Base-by-base conservation (phyloP, 2,329 filamentous ascomycete species). In the Diaporthe helianthi region DNA sequence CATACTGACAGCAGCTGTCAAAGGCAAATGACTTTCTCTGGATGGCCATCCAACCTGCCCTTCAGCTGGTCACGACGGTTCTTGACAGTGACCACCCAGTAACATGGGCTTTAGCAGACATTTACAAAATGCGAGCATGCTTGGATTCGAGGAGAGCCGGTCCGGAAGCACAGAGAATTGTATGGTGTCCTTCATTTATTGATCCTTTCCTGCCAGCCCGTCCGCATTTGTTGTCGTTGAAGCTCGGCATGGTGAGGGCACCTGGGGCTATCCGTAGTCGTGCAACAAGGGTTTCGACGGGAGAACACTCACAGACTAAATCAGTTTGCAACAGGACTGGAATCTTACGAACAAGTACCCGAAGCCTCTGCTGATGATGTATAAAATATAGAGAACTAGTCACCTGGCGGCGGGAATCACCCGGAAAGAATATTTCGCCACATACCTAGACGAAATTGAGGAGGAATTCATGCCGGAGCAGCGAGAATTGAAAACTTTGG, bases 21-120 rank as follows among this genome's bases (percentile, higher is more conserved):
- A 49, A 70, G 68, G 47, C 36, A 10, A 53, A 70, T 13, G 65
- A 70, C 17, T 41, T 52, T 13, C 6, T 71, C 9, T 70, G 70
- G 70, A 36, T 60, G 9, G 70, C 70, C 1, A 24, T 71, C 24
- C 70, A 71, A 12, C 70, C 70, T 7, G 38, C 68, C 6, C 64
- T 71, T 12, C 70, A 70, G 29, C 8, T 71, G n/a, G 63, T 67
- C 22, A 53, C 68, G 5, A 67, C 47, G 8, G 10, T 71, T 22
- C 65, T 70, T 10, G 24, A 53, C 52, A 65, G 68, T 24, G 51
- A 71, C 4, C 70, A 70, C 36, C 68, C 70, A 8, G 33, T 36
- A 24, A 67, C 65, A 22, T 69, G 46, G 58, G 70, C 52, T 4
- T 68, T 51, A 60, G 65, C 64, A 26, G 68, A 71, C 31, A 53